Base-by-base conservation (phyloP, 805 yeast species). In the Grigorovia yakushimaensis region DNA sequence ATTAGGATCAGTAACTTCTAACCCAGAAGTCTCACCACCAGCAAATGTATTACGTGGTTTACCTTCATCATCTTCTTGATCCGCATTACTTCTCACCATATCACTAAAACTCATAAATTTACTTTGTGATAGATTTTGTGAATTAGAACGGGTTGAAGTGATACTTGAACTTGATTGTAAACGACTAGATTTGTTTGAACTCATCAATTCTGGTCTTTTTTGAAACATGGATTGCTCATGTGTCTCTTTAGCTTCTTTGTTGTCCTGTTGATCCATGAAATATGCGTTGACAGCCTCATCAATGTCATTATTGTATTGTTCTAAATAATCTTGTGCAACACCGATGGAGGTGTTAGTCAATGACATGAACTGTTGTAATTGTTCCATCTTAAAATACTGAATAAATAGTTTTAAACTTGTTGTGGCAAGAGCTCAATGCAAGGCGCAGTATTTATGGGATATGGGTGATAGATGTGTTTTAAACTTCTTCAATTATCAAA, bases 1-100 rank as follows among this genome's bases (percentile, higher is more conserved):
- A 53, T 72, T 72, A 21, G 93, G 93, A 58, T 84, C 84, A 55
- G 86, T 87, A 19, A 85, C 89, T 61, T 83, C 84, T 52, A 85
- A 69, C 4, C 81, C 93, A 1, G 89, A 82, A 49, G 85, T 84
- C 61, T 84, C 83, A 42, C 71, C 87, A 44, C 77, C 77, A 1
- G 85, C 82, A 65, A 77, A 81, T 50, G 80, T 76, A 56, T 80
- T 78, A 48, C 82, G 76, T 37, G 73, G 74, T 49, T 77, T 81
- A 51, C 76, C 79, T n/a, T 71, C 77, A 7, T 71, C 75, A 17
- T 69, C 70, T 10, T 68, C 75, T 17, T 65, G 67, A 21, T 65
- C 66, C 19, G 64, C 62, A 41, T 68, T 65, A 11, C 54, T 65
- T 44, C 62, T 61, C 8, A 65, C 55, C 57, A 71, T 54, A 48